Evolutionary conservation across 768 basidiomycete genomes (phyloP).

Genomic region (Auriscalpium orientale): DNA sequence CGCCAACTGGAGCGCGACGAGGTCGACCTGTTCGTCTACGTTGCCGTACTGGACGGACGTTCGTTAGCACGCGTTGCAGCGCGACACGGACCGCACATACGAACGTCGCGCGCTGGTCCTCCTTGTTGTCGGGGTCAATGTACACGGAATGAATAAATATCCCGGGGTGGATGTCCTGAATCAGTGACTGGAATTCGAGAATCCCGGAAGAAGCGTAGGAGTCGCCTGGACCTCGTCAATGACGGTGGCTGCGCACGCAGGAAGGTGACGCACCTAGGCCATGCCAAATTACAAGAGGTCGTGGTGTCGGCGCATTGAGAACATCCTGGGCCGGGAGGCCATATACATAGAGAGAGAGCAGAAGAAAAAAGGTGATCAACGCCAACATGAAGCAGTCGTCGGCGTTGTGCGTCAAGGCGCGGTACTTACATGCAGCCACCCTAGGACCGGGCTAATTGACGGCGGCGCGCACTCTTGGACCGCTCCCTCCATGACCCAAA

Average conservation of each 20-base stretch:
- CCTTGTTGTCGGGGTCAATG: conserved; percentile 51
- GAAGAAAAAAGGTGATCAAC: neutral
- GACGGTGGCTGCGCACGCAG: neutral
- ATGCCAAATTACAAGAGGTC: conserved; percentile 73
- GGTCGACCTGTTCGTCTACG: conserved; percentile 58
- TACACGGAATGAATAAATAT: conserved; percentile 74
- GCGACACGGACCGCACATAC: conserved; percentile 28
- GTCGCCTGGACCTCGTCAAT: conserved; percentile 42
- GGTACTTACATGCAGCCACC: too few species aligned
- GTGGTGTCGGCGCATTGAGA: conserved; percentile 8
- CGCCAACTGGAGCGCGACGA: conserved; percentile 58
- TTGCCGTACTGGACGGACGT: conserved; percentile 59
- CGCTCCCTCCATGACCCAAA: conserved; percentile 48
- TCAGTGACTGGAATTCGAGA: conserved; percentile 48
- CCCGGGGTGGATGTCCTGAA: conserved; percentile 60
- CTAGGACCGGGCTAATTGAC: too few species aligned
- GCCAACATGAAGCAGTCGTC: too few species aligned
- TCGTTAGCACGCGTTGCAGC: neutral
- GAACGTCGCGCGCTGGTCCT: conserved; percentile 63
- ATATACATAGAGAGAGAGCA: neutral
- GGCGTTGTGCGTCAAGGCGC: too few species aligned
- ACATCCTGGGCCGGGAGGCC: conserved; percentile 8
- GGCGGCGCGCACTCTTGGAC: too few species aligned
- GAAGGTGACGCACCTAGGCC: conserved; percentile 42
- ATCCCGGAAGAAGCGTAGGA: conserved; percentile 69